These are phyloP conservation scores for Codiaeum variegatum DNA, from an alignment of 441 rosid genomes.

Conservation along the genomic window DNA sequence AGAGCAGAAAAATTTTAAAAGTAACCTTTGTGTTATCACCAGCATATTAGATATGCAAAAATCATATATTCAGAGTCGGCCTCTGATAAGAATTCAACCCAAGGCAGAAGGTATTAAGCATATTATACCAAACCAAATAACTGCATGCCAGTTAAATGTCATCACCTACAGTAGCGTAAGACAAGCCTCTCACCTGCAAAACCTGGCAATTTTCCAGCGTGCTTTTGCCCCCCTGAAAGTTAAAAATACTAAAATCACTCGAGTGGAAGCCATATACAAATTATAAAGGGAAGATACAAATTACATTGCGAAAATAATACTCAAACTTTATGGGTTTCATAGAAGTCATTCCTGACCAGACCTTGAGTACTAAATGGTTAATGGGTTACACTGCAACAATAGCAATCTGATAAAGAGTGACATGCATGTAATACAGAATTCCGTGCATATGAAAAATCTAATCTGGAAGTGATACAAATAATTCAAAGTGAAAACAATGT, in stretches of 20 bases:
- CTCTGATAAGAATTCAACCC: not conserved
- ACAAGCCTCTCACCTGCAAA: conserved; percentile 54
- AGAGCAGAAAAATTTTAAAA: not conserved
- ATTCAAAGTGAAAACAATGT: not conserved
- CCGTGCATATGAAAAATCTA: not conserved
- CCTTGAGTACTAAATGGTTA: not conserved
- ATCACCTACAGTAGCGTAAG: not conserved
- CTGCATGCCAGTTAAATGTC: not conserved
- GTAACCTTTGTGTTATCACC: not conserved
- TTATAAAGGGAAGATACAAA: not conserved
- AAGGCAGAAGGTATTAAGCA: not conserved
- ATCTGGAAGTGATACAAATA: not conserved
- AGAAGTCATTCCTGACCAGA: not conserved
- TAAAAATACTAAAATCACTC: conserved; percentile 10
- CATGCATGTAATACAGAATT: not conserved
- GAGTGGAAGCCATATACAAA: not conserved
- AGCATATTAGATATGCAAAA: not conserved
- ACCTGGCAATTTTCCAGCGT: conserved; percentile 89
- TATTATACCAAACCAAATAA: not conserved
- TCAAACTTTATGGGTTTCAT: not conserved
- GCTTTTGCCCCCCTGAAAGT: conserved; percentile 84
- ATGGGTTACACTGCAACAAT: not conserved
- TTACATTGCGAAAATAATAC: not conserved
- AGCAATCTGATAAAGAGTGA: not conserved
- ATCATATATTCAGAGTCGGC: not conserved